Percentiles rank a stretch among this genome's conserved stretches.
These are phyloP conservation scores for Corymbia citriodora DNA, from an alignment of 441 rosid genomes.

Conservation along the genomic window DNA sequence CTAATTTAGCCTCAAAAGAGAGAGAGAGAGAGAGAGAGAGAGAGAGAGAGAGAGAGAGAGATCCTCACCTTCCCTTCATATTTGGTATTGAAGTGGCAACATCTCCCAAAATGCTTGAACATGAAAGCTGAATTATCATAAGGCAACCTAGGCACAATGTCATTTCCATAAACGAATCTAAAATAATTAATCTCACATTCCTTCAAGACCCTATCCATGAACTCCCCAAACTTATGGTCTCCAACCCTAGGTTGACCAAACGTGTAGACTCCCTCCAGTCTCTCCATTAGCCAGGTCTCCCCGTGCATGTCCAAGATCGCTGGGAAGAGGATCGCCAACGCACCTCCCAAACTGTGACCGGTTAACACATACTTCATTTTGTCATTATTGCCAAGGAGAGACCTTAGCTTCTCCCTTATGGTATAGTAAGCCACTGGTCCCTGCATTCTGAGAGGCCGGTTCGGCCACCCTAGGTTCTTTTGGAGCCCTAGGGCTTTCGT, in stretches of 20 bases:
- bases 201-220: conserved; percentile 33
- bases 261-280: conserved; percentile 51
- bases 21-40: no score
- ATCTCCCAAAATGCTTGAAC: conserved; percentile 72
- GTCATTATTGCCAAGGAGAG: conserved; percentile 18
- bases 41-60: no score
- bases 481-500: conserved; percentile 78
- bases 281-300: conserved; percentile 38
- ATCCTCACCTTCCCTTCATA: conserved; percentile 46
- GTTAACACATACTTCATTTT: conserved; percentile 37
- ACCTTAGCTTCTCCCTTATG: conserved; percentile 36
- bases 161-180: conserved; percentile 59
- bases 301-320: conserved; percentile 41
- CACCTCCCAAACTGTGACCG: conserved; percentile 73
- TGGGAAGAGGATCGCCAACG: conserved; percentile 51
- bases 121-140: conserved; percentile 44
- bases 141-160: conserved; percentile 67
- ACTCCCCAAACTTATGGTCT: conserved; percentile 35
- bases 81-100: conserved; percentile 38
- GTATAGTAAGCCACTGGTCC: not conserved
- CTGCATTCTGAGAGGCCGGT: conserved; percentile 9
- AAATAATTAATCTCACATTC: conserved; percentile 21
- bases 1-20: not conserved
- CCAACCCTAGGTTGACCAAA: conserved; percentile 84
- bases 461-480: conserved; percentile 38